Evolutionary conservation across 1,139 yeast species (phyloP).

Genomic region (Ashbya aceris): DNA sequence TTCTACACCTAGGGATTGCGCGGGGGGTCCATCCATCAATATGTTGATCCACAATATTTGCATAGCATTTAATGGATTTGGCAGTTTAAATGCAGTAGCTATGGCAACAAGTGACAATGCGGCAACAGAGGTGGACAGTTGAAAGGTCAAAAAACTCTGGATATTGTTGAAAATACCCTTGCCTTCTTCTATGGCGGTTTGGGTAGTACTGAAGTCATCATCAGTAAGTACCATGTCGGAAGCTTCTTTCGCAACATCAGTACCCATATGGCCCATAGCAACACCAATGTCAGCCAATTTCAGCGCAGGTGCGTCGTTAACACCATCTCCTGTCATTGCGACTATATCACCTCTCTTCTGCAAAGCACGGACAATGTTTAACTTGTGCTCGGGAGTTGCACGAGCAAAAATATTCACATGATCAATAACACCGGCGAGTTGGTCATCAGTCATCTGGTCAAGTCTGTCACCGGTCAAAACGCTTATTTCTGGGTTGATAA

Average conservation of each 20-base stretch:
- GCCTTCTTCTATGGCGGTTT: conserved; percentile 91
- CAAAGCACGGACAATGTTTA: conserved; percentile 80
- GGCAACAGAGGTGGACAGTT: conserved; percentile 89
- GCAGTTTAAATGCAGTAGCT: conserved; percentile 76
- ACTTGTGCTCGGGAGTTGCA: conserved; percentile 94
- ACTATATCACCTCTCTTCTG: conserved; percentile 92
- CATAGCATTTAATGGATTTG: conserved; percentile 97
- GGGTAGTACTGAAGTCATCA: conserved; percentile 88
- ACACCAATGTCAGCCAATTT: conserved; percentile 95
- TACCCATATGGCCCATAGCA: conserved; percentile 94
- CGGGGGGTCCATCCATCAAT: conserved; percentile 98
- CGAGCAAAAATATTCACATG: conserved; percentile 89
- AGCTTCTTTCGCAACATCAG: conserved; percentile 98
- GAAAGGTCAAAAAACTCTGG: conserved; percentile 89
- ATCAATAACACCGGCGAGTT: conserved; percentile 63
- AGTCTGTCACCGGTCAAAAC: conserved; percentile 79
- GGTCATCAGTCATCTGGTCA: conserved; percentile 60
- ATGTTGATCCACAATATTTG: conserved; percentile 96
- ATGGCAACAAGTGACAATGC: conserved; percentile 84
- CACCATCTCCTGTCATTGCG: conserved; percentile 99
- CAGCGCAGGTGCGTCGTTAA: conserved; percentile 94
- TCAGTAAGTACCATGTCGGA: conserved; percentile 96
- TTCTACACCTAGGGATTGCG: conserved; percentile 94
- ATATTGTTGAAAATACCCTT: conserved; percentile 92
- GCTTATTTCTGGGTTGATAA: conserved; percentile 48